Conservation (phyloP, 2,329 filamentous ascomycete species). For the Trichoderma breve region DNA sequence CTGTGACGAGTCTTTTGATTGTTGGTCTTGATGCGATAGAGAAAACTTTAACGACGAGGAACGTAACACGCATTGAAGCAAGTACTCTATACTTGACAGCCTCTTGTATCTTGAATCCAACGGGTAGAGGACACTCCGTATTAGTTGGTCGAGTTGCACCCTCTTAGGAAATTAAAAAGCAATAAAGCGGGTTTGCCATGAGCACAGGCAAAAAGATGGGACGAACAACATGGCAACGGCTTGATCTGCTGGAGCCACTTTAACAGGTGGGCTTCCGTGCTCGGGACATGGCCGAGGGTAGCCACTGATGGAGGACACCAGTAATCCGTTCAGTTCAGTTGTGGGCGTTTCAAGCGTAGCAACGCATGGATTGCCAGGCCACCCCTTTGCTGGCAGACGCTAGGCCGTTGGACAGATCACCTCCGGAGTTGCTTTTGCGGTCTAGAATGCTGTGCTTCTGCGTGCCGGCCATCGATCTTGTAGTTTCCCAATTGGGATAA, state of each 20-base stretch:
- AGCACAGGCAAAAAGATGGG: not conserved
- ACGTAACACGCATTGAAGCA: not conserved
- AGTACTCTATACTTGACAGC: not conserved
- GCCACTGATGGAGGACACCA: not conserved
- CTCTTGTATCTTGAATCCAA: not conserved
- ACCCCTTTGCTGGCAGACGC: not conserved
- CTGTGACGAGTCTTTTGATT: not conserved
- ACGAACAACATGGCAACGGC: not conserved
- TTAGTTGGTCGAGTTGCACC: not conserved
- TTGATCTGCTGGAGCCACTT: not conserved
- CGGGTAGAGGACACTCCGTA: not conserved
- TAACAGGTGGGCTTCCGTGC: not conserved
- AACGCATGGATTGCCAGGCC: not conserved
- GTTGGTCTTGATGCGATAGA: not conserved
- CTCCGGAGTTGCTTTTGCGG: not conserved
- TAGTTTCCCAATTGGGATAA: not conserved
- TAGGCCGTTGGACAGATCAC: not conserved
- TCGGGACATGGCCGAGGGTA: constrained; percentile 7
- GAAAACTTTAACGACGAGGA: not conserved
- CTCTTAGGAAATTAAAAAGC: not conserved
- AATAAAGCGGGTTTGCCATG: not conserved
- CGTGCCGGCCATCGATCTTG: not conserved
- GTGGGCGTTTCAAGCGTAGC: not conserved
- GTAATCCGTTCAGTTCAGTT: not conserved
- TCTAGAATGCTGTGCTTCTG: not conserved